phyloP scores from a whole-genome alignment of 208 protist species.

The Wallacemonas sp. region DNA sequence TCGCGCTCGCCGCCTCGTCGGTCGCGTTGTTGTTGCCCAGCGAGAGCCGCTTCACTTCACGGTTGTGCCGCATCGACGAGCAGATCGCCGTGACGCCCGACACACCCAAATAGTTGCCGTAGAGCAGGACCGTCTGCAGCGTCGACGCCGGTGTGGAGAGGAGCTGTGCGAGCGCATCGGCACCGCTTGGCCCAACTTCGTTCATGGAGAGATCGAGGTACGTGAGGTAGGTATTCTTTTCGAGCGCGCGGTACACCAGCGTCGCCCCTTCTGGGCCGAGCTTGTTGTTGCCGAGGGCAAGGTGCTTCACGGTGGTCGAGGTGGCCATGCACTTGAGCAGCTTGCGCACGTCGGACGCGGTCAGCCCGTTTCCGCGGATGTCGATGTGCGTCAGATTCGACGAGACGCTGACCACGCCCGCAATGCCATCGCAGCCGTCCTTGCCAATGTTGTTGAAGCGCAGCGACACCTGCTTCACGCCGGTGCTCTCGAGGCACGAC shows the following conservation, averaged over 20 bases:
- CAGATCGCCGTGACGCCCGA: slow-evolving; percentile 54
- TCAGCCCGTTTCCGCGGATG: slow-evolving; percentile 83
- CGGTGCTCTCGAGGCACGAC: slow-evolving; percentile 59
- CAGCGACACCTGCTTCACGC: slow-evolving; percentile 68
- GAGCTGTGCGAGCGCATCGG: slow-evolving; percentile 55
- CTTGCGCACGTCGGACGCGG: slow-evolving; percentile 54
- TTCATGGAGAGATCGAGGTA: slow-evolving; percentile 88
- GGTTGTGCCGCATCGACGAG: slow-evolving; percentile 57
- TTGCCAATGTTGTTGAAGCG: slow-evolving; percentile 91
- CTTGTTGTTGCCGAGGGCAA: slow-evolving; percentile 76
- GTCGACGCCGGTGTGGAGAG: slow-evolving; percentile 49
- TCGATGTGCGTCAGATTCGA: slow-evolving; percentile 71
- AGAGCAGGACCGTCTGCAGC: slow-evolving; percentile 58
- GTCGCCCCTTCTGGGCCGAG: slow-evolving; percentile 77
- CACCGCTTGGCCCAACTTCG: slow-evolving; percentile 76
- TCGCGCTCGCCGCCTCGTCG: slow-evolving; percentile 41
- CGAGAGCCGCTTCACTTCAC: slow-evolving; percentile 53
- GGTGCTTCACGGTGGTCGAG: slow-evolving; percentile 61
- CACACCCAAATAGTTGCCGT: slow-evolving; percentile 77
- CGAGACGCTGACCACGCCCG: slow-evolving; percentile 71
- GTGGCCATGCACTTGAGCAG: slow-evolving; percentile 73
- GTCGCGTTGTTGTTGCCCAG: slow-evolving; percentile 87
- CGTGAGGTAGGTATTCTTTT: slow-evolving; percentile 83
- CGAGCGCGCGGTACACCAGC: slow-evolving; percentile 59
- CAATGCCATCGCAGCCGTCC: slow-evolving; percentile 88